phyloP scores from a whole-genome alignment of 1,284 basidiomycete genomes.

The Vanrija sp. region DNA sequence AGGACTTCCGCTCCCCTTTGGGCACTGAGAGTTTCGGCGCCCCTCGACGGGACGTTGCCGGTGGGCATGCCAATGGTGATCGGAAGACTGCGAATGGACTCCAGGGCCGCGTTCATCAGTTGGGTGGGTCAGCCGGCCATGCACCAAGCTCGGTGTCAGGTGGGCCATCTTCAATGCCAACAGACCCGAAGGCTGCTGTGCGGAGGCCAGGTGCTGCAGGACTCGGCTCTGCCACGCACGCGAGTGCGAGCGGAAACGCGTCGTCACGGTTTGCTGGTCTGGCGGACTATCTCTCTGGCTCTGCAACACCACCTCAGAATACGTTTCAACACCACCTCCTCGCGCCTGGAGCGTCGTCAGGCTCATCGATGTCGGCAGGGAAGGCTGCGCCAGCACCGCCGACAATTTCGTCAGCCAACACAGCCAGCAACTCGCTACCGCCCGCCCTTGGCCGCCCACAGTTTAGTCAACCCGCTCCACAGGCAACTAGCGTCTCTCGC shows the following conservation, averaged over 20 bases:
- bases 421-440: neutral
- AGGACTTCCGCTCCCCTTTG: neutral
- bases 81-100: slow-evolving; percentile 7
- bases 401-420: neutral
- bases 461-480: slow-evolving; percentile 3
- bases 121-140: too few relatives aligned
- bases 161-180: neutral
- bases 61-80: slow-evolving; percentile 7
- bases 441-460: neutral
- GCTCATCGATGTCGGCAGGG: neutral
- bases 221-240: too few relatives aligned
- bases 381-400: slow-evolving; percentile 1
- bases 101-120: too few relatives aligned
- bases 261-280: slow-evolving; percentile 25
- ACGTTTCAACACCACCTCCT: slow-evolving; percentile 17
- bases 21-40: slow-evolving; percentile 1
- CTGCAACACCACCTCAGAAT: slow-evolving; percentile 14
- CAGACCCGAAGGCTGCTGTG: neutral
- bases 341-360: neutral
- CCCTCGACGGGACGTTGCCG: neutral
- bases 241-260: neutral
- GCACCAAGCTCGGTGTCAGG: too few relatives aligned
- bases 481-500: slow-evolving; percentile 6
- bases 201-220: too few relatives aligned
- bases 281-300: slow-evolving; percentile 28